A percentile compares a stretch with the other conserved stretches of the same genome.
Conservation (phyloP, 768 basidiomycete species). For the Phlegmacium glaucopus region DNA sequence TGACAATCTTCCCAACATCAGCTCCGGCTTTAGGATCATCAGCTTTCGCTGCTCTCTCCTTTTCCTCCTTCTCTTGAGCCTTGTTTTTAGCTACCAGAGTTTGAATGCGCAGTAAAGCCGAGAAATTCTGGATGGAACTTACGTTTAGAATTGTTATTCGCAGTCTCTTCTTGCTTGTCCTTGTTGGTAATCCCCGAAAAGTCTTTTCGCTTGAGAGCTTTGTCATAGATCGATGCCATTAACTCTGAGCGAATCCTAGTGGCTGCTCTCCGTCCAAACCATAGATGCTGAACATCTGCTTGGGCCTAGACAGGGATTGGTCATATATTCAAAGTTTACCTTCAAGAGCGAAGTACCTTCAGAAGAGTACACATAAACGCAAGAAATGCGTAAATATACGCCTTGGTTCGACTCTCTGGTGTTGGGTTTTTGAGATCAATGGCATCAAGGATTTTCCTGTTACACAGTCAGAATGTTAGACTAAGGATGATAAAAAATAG, state of each 20-base stretch:
- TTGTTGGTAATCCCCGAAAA: constrained; percentile 68
- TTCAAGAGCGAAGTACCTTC: constrained; percentile 36
- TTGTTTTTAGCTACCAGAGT: constrained; percentile 24
- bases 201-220: constrained; percentile 80
- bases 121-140: not conserved
- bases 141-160: constrained; percentile 20
- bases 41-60: constrained; percentile 36
- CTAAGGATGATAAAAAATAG: not conserved
- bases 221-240: constrained; percentile 87
- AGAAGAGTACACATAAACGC: constrained; percentile 60
- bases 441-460: constrained; percentile 56
- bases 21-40: constrained; percentile 72
- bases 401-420: constrained; percentile 48
- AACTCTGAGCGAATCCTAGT: constrained; percentile 75
- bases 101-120: no score
- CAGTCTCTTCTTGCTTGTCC: constrained; percentile 25
- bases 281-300: constrained; percentile 72
- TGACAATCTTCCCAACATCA: constrained; percentile 87
- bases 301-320: constrained; percentile 37
- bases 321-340: not conserved
- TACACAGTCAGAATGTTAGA: not conserved
- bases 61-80: constrained; percentile 33
- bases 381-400: constrained; percentile 77
- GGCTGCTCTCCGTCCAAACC: constrained; percentile 74
- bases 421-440: constrained; percentile 43